Evolutionary conservation across 1,139 yeast species (phyloP), one percentile per base, ranked within the genome.

Genomic region (Debaryomycetaceae sp.): DNA sequence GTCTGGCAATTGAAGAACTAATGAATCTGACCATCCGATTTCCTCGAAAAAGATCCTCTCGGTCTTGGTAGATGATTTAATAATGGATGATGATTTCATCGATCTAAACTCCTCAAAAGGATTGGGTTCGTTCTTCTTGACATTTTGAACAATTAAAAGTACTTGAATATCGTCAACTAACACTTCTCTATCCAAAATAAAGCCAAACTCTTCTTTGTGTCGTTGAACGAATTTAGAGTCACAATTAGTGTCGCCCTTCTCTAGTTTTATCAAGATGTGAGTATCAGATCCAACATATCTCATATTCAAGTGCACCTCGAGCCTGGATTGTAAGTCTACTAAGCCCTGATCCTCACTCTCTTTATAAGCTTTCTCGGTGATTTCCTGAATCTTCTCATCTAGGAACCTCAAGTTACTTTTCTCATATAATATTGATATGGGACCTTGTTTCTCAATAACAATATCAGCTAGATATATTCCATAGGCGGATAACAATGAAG

Each of bases 211-310:
- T 30, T 51, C 52, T 38, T 56, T 54, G 49, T 72, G 76, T 50
- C 70, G 62, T 9, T 54, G 50, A 23, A 70, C 53, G 46, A 72
- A 72, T 39, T 51, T 54, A 11, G 48, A 38, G 40, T 57, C 68
- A 13, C 69, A 64, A 50, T 63, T 54, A 31, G 58, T 46, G 6
- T 51, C 58, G 5, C 55, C 59, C 5, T 51, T 55, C 1, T 30
- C 38, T 31, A 58, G 58, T 4, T 63, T 64, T 34, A 87, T 80
- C 83, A 90, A 85, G 50, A 91, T 70, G 39, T 85, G 84, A 3
- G 97, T 85, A 58, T 90, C 97, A 14, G 96, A 85, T 6, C 97
- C 97, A 49, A 81, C 80, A 60, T 87, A 91, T 56, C 95, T 76
- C 75, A 91, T 70, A 59, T 90, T 90, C 51, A 89, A 68, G 53